Conservation (phyloP, 352 stramenopile species). For the Phytophthora quininea region DNA sequence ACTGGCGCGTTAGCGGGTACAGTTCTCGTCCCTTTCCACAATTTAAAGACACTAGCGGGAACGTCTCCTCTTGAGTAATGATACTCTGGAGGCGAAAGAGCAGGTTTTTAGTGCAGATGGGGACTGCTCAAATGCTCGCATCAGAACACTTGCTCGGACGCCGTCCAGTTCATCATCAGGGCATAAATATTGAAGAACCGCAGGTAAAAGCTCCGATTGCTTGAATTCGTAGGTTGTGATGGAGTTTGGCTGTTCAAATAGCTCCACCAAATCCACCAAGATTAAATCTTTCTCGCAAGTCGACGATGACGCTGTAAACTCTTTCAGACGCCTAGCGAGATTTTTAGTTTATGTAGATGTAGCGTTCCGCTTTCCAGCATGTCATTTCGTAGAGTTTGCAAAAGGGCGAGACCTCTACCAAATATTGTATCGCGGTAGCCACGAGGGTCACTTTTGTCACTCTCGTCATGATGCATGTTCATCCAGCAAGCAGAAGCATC, state of each 20-base stretch:
- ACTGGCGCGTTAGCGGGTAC: conserved; percentile 73
- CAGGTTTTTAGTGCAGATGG: conserved; percentile 60
- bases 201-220: conserved; percentile 73
- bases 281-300: conserved; percentile 54
- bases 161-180: conserved; percentile 42
- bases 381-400: conserved; percentile 63
- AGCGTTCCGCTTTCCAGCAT: conserved; percentile 82
- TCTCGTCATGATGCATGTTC: conserved; percentile 19
- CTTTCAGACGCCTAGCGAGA: conserved; percentile 60
- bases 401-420: conserved; percentile 48
- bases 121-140: conserved; percentile 52
- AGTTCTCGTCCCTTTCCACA: conserved; percentile 74
- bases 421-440: conserved; percentile 57
- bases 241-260: conserved; percentile 76
- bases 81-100: conserved; percentile 71
- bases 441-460: background rate
- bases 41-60: conserved; percentile 68
- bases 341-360: conserved; percentile 81
- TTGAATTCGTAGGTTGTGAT: conserved; percentile 89
- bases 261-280: conserved; percentile 73
- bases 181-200: conserved; percentile 61
- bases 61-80: conserved; percentile 75
- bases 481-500: conserved; percentile 45
- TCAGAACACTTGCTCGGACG: conserved; percentile 37
- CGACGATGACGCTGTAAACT: conserved; percentile 36